phyloP scores from a whole-genome alignment of 306 rosid genomes.

The Lathyrus oleraceus region DNA sequence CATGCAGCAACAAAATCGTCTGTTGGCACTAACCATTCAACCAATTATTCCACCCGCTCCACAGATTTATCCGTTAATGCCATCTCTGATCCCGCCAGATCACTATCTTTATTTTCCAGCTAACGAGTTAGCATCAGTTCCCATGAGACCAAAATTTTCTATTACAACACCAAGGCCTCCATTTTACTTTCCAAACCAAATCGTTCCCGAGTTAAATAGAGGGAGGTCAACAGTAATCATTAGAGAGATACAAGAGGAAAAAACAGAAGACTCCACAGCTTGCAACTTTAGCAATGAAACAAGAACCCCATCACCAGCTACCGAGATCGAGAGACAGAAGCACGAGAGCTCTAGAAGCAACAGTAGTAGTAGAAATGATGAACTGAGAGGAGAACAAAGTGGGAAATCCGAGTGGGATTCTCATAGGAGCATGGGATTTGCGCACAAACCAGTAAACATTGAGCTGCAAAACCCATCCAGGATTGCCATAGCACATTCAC shows the following conservation, averaged over 20 bases:
- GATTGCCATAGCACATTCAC: conserved; percentile 37
- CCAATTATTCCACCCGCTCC: conserved; percentile 53
- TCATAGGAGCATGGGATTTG: conserved; percentile 36
- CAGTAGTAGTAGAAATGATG: conserved; percentile 40
- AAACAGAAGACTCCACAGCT: conserved; percentile 45
- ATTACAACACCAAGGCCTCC: conserved; percentile 56
- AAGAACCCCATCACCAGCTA: conserved; percentile 37
- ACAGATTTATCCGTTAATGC: conserved; percentile 63
- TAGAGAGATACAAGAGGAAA: conserved; percentile 74
- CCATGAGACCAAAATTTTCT: conserved; percentile 52
- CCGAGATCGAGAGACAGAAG: conserved; percentile 46
- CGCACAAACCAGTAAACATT: conserved; percentile 38
- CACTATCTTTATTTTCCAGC: conserved; percentile 59
- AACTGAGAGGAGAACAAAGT: conserved; percentile 44
- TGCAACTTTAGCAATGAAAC: conserved; percentile 39
- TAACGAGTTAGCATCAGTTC: conserved; percentile 50
- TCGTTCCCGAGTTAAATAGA: conserved; percentile 45
- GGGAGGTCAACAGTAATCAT: conserved; percentile 70
- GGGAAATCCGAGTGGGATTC: conserved; percentile 46
- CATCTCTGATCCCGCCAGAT: conserved; percentile 58
- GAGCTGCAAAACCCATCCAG: conserved; percentile 43
- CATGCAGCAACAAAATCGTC: conserved; percentile 44
- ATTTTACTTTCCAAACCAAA: conserved; percentile 50
- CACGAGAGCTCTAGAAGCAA: conserved; percentile 21
- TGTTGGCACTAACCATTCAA: conserved; percentile 57